Conservation (phyloP, 2,329 filamentous ascomycete genomes). For the Fusarium sp. region DNA sequence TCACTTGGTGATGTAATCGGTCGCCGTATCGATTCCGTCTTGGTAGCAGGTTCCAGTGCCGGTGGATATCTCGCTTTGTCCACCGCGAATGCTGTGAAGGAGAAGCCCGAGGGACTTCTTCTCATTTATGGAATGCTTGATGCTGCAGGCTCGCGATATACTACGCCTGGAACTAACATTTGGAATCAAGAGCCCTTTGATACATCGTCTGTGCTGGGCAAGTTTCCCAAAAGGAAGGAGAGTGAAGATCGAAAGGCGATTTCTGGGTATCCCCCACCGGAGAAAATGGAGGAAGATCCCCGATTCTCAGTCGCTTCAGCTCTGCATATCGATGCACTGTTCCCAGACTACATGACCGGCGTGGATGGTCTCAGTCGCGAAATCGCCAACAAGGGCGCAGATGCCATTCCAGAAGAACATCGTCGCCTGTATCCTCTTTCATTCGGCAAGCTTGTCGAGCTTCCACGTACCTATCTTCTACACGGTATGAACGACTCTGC, state of each 20-base stretch:
- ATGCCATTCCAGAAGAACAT: conserved; percentile 23
- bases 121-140: conserved; percentile 40
- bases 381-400: conserved; percentile 16
- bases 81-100: neutral
- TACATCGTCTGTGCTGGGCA: conserved; percentile 6
- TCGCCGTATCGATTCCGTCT: conserved; percentile 15
- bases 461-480: conserved; percentile 33
- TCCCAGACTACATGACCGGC: conserved; percentile 41
- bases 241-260: conserved; percentile 20
- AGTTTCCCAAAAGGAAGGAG: conserved; percentile 12
- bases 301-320: conserved; percentile 25
- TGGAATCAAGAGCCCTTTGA: conserved; percentile 25
- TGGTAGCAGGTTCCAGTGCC: conserved; percentile 39
- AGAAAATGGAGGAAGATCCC: neutral
- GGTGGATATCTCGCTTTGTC: conserved; percentile 37
- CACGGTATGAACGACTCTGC: conserved; percentile 40
- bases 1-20: conserved; percentile 14
- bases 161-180: conserved; percentile 25
- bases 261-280: conserved; percentile 4
- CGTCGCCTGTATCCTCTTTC: conserved; percentile 30
- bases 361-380: conserved; percentile 10
- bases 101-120: conserved; percentile 26
- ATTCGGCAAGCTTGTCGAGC: conserved; percentile 10
- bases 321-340: conserved; percentile 34
- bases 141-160: conserved; percentile 19